These are phyloP conservation scores for Ustilago trichophora DNA, from an alignment of 1,284 basidiomycete genomes.

Conservation along the genomic window DNA sequence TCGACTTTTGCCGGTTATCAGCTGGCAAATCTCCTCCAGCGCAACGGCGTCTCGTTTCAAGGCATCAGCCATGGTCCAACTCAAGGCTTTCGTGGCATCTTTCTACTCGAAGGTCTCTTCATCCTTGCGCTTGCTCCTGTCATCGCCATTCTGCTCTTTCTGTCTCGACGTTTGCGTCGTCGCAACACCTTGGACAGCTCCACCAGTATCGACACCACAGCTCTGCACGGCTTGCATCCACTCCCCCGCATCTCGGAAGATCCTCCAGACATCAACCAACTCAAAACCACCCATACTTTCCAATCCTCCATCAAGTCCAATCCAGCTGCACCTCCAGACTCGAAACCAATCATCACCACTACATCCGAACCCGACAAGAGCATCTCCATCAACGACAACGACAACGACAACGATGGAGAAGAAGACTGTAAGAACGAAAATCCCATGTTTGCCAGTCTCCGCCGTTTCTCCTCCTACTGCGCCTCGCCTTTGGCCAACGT, in stretches of 20 bases:
- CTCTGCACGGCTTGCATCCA: too few relatives aligned
- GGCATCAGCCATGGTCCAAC: not conserved
- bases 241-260: too few relatives aligned
- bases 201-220: too few relatives aligned
- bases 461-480: slow-evolving; percentile 18
- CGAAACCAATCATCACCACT: too few relatives aligned
- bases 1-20: slow-evolving; percentile 14
- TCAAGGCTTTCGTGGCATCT: slow-evolving; percentile 3
- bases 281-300: too few relatives aligned
- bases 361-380: not conserved
- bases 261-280: not conserved
- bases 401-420: not conserved
- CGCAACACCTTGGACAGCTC: too few relatives aligned
- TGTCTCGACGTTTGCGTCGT: not conserved
- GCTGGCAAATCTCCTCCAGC: slow-evolving; percentile 5
- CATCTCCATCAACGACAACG: too few relatives aligned
- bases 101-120: slow-evolving; percentile 15
- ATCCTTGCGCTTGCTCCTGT: slow-evolving; percentile 12
- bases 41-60: not conserved
- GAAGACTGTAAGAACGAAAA: not conserved
- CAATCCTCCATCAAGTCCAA: not conserved
- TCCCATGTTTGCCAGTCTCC: not conserved
- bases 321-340: not conserved
- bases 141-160: slow-evolving; percentile 1
- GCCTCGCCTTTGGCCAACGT: slow-evolving; percentile 2